phyloP scores from a whole-genome alignment of 1,284 basidiomycete species.

The Sphaerobolus stellatus region DNA sequence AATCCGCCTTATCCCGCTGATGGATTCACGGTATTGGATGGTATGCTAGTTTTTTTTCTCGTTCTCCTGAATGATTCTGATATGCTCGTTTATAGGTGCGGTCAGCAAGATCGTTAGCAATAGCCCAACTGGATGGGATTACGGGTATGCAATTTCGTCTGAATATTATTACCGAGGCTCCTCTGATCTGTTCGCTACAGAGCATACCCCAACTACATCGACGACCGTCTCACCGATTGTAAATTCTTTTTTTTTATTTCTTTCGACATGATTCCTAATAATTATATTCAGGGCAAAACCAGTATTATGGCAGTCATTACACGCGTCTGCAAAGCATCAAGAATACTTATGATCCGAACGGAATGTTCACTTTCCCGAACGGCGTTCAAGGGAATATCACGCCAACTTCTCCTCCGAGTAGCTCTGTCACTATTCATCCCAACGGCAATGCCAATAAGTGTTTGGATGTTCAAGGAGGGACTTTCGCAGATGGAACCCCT shows the following conservation, averaged over 20 bases:
- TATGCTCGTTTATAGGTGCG: neutral
- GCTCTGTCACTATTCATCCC: neutral
- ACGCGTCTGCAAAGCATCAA: constrained; percentile 41
- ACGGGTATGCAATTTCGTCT: neutral
- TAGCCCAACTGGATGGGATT: neutral
- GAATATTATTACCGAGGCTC: neutral
- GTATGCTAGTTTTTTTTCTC: neutral
- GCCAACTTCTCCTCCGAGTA: neutral
- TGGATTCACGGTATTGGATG: neutral
- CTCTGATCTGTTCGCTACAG: neutral
- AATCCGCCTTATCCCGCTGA: neutral
- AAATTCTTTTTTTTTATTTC: neutral
- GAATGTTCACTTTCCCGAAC: constrained; percentile 41
- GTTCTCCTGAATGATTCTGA: neutral
- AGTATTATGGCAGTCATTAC: constrained; percentile 37
- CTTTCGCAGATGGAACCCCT: neutral
- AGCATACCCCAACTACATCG: neutral
- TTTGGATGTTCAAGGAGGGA: neutral
- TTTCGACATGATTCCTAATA: neutral
- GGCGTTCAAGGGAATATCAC: constrained; percentile 32
- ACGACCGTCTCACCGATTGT: neutral
- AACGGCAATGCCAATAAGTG: neutral
- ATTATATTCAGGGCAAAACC: neutral
- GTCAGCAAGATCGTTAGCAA: neutral
- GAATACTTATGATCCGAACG: constrained; percentile 40